Evolutionary conservation across 2,329 filamentous ascomycete genomes (phyloP), one percentile per base, ranked within the genome.

Genomic region (Aspergillus pseudoviridinutans): DNA sequence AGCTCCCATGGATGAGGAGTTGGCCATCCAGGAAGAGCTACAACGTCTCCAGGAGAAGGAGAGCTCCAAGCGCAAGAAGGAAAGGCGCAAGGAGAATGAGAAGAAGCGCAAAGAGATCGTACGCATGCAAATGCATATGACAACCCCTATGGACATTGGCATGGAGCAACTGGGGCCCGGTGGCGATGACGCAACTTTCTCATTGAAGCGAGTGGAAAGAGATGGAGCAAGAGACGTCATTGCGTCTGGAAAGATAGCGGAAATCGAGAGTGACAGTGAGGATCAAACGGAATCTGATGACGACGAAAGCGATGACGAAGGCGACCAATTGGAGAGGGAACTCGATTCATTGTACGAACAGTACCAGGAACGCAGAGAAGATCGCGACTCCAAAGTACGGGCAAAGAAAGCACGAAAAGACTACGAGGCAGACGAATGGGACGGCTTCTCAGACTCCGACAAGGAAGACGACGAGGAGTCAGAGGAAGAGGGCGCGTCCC

Each of bases 91-190:
- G 66, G 92, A 96, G 59, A 99, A 99, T 64, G 94, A 99, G 74
- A 87, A 87, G 74, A 97, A 96, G 76, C 90, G 94, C 66, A 94
- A 90, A 66, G 94, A 97, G 63, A 91, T 97, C 59, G 82, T 96
- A n/a, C 87, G 94, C 35, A 89, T 99, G 88, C 94, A 99, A 75
- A 86, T 99, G 79, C 88, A 97, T 77, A 99, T 99, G 94, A 88
- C 88, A 2, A 90, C 92, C 0, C 94, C 94, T 7, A 94, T 91
- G 81, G 94, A 99, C 63, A 96, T 99, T 61, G 94, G 94, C 68
- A 84, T 96, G 78, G 94, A 96, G 71, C 91, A 94, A 74, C 78
- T 84, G 25, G 91, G 91, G 0, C 89, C 90, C 0, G 80, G 84
- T 51, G 92, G 91, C 25, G 87, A 91, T 46, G 90, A 91, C 49